phyloP scores from a whole-genome alignment of 2,329 filamentous ascomycete genomes.

The Sporothrix brasiliensis region DNA sequence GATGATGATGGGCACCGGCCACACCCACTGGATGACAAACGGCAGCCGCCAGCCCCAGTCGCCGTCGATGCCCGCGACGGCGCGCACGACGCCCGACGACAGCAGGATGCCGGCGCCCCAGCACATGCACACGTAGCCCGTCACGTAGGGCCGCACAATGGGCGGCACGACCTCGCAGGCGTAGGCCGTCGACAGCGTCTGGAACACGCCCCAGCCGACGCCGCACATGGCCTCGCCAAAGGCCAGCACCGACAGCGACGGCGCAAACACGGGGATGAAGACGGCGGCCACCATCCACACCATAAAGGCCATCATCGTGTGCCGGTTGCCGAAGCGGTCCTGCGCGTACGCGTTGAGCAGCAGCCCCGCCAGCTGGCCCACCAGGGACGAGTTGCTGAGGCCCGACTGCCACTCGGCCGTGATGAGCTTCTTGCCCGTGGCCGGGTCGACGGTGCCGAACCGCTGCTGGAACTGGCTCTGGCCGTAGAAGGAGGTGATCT shows the following conservation, averaged over 20 bases:
- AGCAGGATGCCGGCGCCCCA: slow-evolving; percentile 48
- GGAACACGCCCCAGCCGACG: slow-evolving; percentile 40
- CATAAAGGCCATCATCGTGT: slow-evolving; percentile 50
- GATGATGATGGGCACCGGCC: slow-evolving; percentile 48
- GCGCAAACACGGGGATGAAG: slow-evolving; percentile 52
- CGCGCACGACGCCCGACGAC: slow-evolving; percentile 47
- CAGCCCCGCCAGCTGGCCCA: slow-evolving; percentile 54
- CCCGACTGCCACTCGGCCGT: slow-evolving; percentile 55
- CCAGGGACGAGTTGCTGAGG: slow-evolving; percentile 44
- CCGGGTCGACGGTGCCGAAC: slow-evolving; percentile 41
- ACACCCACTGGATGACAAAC: slow-evolving; percentile 41
- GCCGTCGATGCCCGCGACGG: slow-evolving; percentile 41
- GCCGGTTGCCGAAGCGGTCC: slow-evolving; percentile 49
- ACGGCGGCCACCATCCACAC: slow-evolving; percentile 48
- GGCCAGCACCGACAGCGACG: slow-evolving; percentile 45
- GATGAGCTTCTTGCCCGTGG: slow-evolving; percentile 45
- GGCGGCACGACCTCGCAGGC: slow-evolving; percentile 44
- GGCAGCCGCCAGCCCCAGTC: slow-evolving; percentile 49
- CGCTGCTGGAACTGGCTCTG: slow-evolving; percentile 37
- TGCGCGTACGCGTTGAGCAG: slow-evolving; percentile 53
- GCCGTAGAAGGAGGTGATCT: slow-evolving; percentile 37
- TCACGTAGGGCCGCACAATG: slow-evolving; percentile 45
- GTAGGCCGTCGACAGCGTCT: slow-evolving; percentile 49
- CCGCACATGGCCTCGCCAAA: slow-evolving; percentile 52
- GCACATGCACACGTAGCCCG: slow-evolving; percentile 53